phyloP scores from a whole-genome alignment of 1,284 basidiomycete species.

The Tetrapyrgos nigripes region DNA sequence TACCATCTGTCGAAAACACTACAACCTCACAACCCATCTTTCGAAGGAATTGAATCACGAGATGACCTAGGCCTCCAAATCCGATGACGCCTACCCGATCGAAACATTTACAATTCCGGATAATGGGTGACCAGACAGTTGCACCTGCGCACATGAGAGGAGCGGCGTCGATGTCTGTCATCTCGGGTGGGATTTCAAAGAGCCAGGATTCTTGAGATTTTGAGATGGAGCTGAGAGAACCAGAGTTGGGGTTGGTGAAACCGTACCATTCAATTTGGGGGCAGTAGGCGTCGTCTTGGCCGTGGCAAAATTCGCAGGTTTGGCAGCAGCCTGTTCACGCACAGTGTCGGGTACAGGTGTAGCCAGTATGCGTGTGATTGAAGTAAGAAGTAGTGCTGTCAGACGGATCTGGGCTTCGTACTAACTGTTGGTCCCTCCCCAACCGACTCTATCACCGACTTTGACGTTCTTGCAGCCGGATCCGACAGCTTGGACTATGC shows the following conservation, averaged over 20 bases:
- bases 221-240: slow-evolving; percentile 66
- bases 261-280: slow-evolving; percentile 42
- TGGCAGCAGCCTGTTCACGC: slow-evolving; percentile 11
- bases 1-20: slow-evolving; percentile 61
- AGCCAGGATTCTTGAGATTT: slow-evolving; percentile 67
- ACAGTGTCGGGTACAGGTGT: no score
- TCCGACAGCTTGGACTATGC: slow-evolving; percentile 52
- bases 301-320: slow-evolving; percentile 14
- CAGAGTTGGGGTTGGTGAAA: slow-evolving; percentile 52
- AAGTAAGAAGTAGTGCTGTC: not conserved
- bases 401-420: no score
- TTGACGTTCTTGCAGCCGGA: slow-evolving; percentile 55
- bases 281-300: slow-evolving; percentile 51
- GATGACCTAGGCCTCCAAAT: slow-evolving; percentile 60
- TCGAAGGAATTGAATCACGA: slow-evolving; percentile 56
- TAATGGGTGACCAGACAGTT: slow-evolving; percentile 65
- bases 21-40: slow-evolving; percentile 66
- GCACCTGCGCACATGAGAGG: slow-evolving; percentile 60
- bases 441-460: slow-evolving; percentile 29
- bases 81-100: slow-evolving; percentile 71
- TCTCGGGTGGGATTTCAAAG: slow-evolving; percentile 64
- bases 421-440: slow-evolving; percentile 6
- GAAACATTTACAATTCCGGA: slow-evolving; percentile 42
- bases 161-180: slow-evolving; percentile 54
- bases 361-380: not conserved